A percentile compares a stretch with the other conserved stretches of the same genome.
These are phyloP conservation scores for Mycena venus DNA, from an alignment of 768 basidiomycete species.

Conservation along the genomic window DNA sequence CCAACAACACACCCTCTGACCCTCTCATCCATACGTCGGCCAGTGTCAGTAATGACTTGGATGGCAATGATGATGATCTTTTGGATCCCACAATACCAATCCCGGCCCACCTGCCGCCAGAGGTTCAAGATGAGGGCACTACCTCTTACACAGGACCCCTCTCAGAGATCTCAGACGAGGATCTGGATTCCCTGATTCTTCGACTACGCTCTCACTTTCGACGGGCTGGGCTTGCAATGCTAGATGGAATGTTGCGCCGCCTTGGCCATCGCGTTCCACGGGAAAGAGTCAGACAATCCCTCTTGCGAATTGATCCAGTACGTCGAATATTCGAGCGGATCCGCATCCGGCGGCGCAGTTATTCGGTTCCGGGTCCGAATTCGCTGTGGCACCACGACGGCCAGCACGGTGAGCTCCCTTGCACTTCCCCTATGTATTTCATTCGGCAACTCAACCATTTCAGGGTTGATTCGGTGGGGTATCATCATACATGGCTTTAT, in stretches of 20 bases:
- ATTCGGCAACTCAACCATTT: not conserved
- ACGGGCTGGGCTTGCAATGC: constrained; percentile 31
- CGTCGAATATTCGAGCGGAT: constrained; percentile 30
- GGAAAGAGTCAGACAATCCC: constrained; percentile 26
- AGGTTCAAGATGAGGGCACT: not conserved
- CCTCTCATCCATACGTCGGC: not conserved
- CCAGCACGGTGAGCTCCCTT: constrained; percentile 9
- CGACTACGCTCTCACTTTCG: constrained; percentile 25
- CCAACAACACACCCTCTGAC: not conserved
- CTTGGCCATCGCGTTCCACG: constrained; percentile 24
- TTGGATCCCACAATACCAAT: constrained; percentile 18
- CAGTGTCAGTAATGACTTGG: too few relatives aligned
- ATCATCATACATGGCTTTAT: constrained; percentile 21
- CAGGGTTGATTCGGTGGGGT: constrained; percentile 21
- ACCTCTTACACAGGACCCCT: constrained; percentile 12
- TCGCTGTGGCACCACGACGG: constrained; percentile 50
- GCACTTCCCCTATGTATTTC: not conserved
- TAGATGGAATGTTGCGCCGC: constrained; percentile 36
- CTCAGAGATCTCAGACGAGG: not conserved
- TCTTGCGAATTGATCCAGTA: constrained; percentile 33
- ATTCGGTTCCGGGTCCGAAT: constrained; percentile 46
- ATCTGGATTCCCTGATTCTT: constrained; percentile 26
- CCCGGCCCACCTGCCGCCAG: constrained; percentile 1
- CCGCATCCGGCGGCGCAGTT: constrained; percentile 33
- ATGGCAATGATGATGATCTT: constrained; percentile 28